Percentiles rank a stretch among this genome's conserved stretches.
Evolutionary conservation across 805 yeast species (phyloP).

Genomic region (Nakazawaea pomicola): DNA sequence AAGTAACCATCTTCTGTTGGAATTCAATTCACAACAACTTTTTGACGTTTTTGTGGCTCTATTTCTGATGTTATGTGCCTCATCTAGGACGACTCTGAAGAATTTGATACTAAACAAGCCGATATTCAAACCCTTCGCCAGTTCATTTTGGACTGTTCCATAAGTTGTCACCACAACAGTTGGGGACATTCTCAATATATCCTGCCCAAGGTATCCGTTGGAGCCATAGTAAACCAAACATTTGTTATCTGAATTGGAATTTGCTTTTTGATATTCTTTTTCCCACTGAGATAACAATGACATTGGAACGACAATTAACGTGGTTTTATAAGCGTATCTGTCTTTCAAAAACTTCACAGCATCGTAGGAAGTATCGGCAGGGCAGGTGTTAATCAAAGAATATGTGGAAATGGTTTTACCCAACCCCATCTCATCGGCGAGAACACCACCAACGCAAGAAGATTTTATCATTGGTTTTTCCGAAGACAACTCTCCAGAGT

Average conservation of each 20-base stretch:
- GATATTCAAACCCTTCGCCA: slow-evolving; percentile 33
- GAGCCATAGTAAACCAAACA: slow-evolving; percentile 76
- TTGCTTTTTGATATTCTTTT: slow-evolving; percentile 63
- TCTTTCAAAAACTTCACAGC: slow-evolving; percentile 15
- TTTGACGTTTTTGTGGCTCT: slow-evolving; percentile 73
- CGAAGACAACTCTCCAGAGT: slow-evolving; percentile 72
- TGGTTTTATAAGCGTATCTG: slow-evolving; percentile 63
- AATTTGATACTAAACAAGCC: slow-evolving; percentile 73
- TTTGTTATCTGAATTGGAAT: slow-evolving; percentile 32
- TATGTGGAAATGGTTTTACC: slow-evolving; percentile 89
- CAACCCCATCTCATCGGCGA: slow-evolving; percentile 96
- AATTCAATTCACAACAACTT: slow-evolving; percentile 62
- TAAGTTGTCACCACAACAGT: slow-evolving; percentile 77
- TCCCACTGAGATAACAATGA: slow-evolving; percentile 91
- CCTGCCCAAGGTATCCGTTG: slow-evolving; percentile 37
- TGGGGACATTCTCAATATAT: slow-evolving; percentile 52
- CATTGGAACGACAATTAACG: slow-evolving; percentile 85
- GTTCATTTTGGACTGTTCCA: slow-evolving; percentile 81
- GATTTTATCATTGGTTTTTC: slow-evolving; percentile 62
- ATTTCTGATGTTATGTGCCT: slow-evolving; percentile 86
- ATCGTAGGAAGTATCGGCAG: slow-evolving; percentile 38
- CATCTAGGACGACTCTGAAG: slow-evolving; percentile 77
- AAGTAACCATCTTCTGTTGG: slow-evolving; percentile 73
- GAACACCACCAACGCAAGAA: slow-evolving; percentile 71
- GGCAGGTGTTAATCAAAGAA: slow-evolving; percentile 64